These are phyloP conservation scores for Citrus maxima DNA, from an alignment of 345 rosid species.

Conservation along the genomic window DNA sequence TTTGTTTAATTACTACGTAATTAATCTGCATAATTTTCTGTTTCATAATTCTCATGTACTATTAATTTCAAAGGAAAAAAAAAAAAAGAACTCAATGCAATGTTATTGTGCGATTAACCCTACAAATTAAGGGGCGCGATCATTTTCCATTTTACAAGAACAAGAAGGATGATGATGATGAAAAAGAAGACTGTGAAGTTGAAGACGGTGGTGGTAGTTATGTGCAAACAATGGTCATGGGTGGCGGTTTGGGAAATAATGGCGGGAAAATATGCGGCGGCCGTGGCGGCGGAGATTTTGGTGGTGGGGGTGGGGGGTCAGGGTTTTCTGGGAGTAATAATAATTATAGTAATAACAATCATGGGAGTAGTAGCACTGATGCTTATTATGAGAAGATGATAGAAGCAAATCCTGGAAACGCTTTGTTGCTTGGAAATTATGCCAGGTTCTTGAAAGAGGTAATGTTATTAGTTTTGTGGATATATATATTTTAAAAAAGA, in stretches of 20 bases:
- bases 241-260: conserved; percentile 27
- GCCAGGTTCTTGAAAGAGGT: conserved; percentile 76
- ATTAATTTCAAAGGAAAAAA: too few relatives aligned
- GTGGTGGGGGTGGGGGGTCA: conserved; percentile 21
- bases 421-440: conserved; percentile 61
- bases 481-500: too few relatives aligned
- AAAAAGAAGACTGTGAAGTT: conserved; percentile 17
- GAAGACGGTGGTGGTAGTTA: neutral
- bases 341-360: neutral
- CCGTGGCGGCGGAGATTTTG: conserved; percentile 26
- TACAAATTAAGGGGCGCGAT: too few relatives aligned
- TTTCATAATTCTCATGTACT: too few relatives aligned
- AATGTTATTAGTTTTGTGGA: neutral
- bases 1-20: too few relatives aligned
- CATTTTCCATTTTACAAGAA: too few relatives aligned
- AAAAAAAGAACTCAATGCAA: too few relatives aligned
- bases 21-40: too few relatives aligned
- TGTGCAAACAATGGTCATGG: conserved; percentile 28
- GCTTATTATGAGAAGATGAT: conserved; percentile 60
- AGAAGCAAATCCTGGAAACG: conserved; percentile 45
- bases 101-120: too few relatives aligned
- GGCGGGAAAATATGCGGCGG: conserved; percentile 24
- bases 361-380: conserved; percentile 44
- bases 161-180: neutral
- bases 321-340: conserved; percentile 17